phyloP scores from a whole-genome alignment of 352 stramenopile genomes.

The Phytopythium montanum region DNA sequence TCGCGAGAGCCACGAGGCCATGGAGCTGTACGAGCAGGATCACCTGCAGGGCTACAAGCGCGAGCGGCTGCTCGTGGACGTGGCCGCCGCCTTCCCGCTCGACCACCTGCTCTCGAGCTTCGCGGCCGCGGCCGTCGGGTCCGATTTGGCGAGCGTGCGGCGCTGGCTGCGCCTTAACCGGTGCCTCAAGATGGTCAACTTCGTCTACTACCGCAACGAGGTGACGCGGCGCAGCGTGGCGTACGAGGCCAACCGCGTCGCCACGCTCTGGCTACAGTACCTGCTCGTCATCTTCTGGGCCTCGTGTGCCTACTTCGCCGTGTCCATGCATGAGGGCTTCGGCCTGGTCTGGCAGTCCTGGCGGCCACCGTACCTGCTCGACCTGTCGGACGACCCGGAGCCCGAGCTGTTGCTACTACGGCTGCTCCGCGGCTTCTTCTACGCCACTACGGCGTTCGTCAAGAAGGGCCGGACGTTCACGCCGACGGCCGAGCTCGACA shows the following conservation, averaged over 20 bases:
- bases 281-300: constrained; percentile 60
- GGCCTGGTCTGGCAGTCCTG: constrained; percentile 50
- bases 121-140: background rate
- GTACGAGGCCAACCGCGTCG: constrained; percentile 51
- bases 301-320: constrained; percentile 55
- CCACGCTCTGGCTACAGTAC: constrained; percentile 55
- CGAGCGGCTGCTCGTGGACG: constrained; percentile 37
- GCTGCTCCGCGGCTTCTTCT: constrained; percentile 45
- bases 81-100: constrained; percentile 42
- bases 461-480: constrained; percentile 58
- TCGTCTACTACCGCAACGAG: constrained; percentile 58
- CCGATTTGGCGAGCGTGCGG: background rate
- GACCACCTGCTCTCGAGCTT: constrained; percentile 37
- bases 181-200: constrained; percentile 49
- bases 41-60: constrained; percentile 51
- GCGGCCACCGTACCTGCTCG: constrained; percentile 31
- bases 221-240: constrained; percentile 54
- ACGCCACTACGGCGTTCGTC: constrained; percentile 51
- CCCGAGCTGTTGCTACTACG: constrained; percentile 31
- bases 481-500: constrained; percentile 34
- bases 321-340: constrained; percentile 55
- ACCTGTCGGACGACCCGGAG: constrained; percentile 16
- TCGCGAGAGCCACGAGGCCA: constrained; percentile 36
- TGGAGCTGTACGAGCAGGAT: constrained; percentile 64
- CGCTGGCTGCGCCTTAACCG: constrained; percentile 53